Evolutionary conservation across 2,329 filamentous ascomycete genomes (phyloP).

Genomic region (Aspergillus neotritici): DNA sequence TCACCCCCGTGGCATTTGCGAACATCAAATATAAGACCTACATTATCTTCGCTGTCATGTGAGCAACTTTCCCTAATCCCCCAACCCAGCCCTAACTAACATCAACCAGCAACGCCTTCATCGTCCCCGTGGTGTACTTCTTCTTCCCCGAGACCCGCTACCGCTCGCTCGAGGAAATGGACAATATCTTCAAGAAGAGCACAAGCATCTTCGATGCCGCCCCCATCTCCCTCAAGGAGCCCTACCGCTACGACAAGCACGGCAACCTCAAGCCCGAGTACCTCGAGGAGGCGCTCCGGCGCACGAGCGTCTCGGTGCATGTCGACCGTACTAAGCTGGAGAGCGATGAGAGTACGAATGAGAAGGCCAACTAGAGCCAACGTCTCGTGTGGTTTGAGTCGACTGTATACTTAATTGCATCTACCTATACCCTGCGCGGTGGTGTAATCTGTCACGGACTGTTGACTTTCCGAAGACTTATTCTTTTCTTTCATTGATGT

Average conservation of each 20-base stretch:
- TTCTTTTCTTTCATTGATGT: too few species aligned
- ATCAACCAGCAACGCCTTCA: too few species aligned
- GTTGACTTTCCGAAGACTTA: too few species aligned
- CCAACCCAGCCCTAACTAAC: too few species aligned
- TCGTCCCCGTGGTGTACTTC: slow-evolving; percentile 36
- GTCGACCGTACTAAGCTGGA: slow-evolving; percentile 15
- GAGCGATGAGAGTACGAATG: slow-evolving; percentile 21
- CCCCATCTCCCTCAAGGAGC: slow-evolving; percentile 46
- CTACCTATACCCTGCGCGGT: too few species aligned
- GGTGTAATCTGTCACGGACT: too few species aligned
- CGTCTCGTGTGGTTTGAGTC: too few species aligned
- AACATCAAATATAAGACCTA: slow-evolving; percentile 37
- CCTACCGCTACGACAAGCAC: slow-evolving; percentile 53
- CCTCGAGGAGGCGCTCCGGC: slow-evolving; percentile 37
- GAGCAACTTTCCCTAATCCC: too few species aligned
- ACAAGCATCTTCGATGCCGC: slow-evolving; percentile 46
- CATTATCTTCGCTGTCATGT: too few species aligned
- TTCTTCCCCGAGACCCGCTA: slow-evolving; percentile 50
- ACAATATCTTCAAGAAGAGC: slow-evolving; percentile 40
- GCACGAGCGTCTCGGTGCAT: slow-evolving; percentile 16
- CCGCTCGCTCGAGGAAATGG: slow-evolving; percentile 34
- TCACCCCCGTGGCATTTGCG: slow-evolving; percentile 56
- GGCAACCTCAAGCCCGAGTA: slow-evolving; percentile 48
- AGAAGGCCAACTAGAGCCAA: slow-evolving; percentile 9
- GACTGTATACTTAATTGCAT: too few species aligned